Evolutionary conservation across 2,329 filamentous ascomycete genomes (phyloP).

Genomic region (Sporothrix curviconia): DNA sequence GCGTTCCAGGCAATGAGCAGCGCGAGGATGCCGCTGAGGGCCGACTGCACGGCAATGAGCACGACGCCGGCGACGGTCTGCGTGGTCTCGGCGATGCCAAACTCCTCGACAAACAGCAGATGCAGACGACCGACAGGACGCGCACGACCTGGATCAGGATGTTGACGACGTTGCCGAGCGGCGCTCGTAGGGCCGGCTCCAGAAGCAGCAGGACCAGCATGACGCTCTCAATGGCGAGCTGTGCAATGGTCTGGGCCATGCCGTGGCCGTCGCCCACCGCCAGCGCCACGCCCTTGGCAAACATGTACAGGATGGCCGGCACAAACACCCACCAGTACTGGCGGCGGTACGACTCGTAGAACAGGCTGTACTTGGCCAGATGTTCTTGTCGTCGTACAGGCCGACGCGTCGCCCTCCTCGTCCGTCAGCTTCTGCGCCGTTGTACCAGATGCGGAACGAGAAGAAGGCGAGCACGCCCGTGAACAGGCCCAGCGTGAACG

Average conservation of each 20-base stretch:
- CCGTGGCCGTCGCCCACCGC: conserved; percentile 82
- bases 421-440: conserved; percentile 69
- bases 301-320: conserved; percentile 81
- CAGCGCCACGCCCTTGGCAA: conserved; percentile 79
- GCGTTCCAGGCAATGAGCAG: conserved; percentile 87
- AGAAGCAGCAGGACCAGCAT: conserved; percentile 75
- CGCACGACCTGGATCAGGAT: conserved; percentile 85
- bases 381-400: conserved; percentile 82
- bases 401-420: conserved; percentile 62
- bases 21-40: conserved; percentile 73
- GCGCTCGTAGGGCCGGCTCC: conserved; percentile 79
- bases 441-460: conserved; percentile 71
- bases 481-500: conserved; percentile 72
- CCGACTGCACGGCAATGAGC: conserved; percentile 83
- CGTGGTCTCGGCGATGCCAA: conserved; percentile 82
- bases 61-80: conserved; percentile 92
- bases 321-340: conserved; percentile 97
- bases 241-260: conserved; percentile 69
- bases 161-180: conserved; percentile 91
- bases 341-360: conserved; percentile 94
- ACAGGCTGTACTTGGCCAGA: conserved; percentile 92
- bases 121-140: conserved; percentile 79
- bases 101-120: conserved; percentile 91
- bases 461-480: conserved; percentile 78
- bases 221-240: conserved; percentile 72